These are phyloP conservation scores for Aureobasidium namibiae DNA, from an alignment of 2,329 filamentous ascomycete species.

Conservation along the genomic window DNA sequence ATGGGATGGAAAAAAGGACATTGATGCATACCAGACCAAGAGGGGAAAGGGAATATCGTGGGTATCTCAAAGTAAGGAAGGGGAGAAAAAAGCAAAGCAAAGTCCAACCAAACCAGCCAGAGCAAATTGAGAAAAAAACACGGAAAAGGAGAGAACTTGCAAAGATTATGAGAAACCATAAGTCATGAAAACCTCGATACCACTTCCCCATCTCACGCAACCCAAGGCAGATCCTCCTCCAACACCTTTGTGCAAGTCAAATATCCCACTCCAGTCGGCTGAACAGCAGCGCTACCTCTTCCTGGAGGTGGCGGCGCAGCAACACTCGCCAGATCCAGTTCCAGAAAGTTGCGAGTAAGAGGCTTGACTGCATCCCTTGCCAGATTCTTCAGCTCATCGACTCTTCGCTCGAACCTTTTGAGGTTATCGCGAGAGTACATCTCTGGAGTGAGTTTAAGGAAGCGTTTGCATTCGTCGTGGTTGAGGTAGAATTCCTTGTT, in stretches of 20 bases:
- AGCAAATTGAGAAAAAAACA: too few species aligned
- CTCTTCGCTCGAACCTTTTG: conserved; percentile 71
- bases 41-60: too few species aligned
- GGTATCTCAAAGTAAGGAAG: too few species aligned
- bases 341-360: conserved; percentile 75
- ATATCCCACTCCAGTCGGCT: conserved; percentile 39
- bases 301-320: not conserved
- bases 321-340: conserved; percentile 55
- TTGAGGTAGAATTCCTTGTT: conserved; percentile 58
- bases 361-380: conserved; percentile 77
- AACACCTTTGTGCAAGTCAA: conserved; percentile 54
- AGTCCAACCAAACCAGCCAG: too few species aligned
- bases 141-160: too few species aligned
- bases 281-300: not conserved
- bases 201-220: conserved; percentile 16
- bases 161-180: too few species aligned
- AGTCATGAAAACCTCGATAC: too few species aligned
- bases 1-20: too few species aligned
- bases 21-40: too few species aligned
- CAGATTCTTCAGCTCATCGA: conserved; percentile 81
- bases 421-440: conserved; percentile 82
- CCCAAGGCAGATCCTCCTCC: conserved; percentile 54
- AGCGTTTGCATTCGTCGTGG: conserved; percentile 84
- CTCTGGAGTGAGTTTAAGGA: conserved; percentile 74
- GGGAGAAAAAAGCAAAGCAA: too few species aligned